These are phyloP conservation scores for Picea glauca DNA, from an alignment of 75 land plant species.

Conservation along the genomic window DNA sequence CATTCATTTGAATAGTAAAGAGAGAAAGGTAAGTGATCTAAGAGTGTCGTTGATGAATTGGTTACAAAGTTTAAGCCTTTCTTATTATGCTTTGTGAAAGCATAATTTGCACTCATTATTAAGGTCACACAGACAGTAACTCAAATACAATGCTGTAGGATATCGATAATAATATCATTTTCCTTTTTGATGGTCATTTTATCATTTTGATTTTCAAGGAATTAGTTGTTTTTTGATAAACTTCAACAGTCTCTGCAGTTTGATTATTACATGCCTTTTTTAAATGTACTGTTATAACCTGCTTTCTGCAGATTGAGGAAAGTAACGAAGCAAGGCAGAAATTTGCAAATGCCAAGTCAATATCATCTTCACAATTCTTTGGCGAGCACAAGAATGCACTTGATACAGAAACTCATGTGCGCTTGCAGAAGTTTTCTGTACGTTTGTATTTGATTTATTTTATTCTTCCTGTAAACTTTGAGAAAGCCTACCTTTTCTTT, in stretches of 20 bases:
- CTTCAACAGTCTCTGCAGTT: background rate
- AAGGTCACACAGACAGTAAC: background rate
- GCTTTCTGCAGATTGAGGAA: constrained; percentile 67
- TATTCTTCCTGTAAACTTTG: background rate
- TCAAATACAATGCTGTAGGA: background rate
- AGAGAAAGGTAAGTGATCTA: background rate
- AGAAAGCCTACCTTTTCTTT: background rate
- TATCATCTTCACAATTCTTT: constrained; percentile 95
- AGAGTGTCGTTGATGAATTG: background rate
- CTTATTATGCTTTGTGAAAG: background rate
- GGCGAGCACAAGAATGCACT: constrained; percentile 61
- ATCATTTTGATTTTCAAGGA: no score
- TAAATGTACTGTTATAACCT: background rate
- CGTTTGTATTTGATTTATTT: constrained; percentile 4
- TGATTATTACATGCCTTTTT: background rate
- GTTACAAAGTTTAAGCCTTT: background rate
- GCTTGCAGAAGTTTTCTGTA: constrained; percentile 91
- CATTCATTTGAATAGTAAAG: background rate
- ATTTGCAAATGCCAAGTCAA: constrained; percentile 96
- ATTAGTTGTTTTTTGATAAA: background rate
- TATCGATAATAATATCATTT: background rate
- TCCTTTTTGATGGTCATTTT: background rate
- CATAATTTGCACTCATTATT: background rate
- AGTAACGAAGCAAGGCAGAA: constrained; percentile 89
- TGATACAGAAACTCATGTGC: constrained; percentile 52